A percentile compares a stretch with the other conserved stretches of the same genome.
phyloP scores from a whole-genome alignment of 805 yeast species.

The Metschnikowia vanudenii region DNA sequence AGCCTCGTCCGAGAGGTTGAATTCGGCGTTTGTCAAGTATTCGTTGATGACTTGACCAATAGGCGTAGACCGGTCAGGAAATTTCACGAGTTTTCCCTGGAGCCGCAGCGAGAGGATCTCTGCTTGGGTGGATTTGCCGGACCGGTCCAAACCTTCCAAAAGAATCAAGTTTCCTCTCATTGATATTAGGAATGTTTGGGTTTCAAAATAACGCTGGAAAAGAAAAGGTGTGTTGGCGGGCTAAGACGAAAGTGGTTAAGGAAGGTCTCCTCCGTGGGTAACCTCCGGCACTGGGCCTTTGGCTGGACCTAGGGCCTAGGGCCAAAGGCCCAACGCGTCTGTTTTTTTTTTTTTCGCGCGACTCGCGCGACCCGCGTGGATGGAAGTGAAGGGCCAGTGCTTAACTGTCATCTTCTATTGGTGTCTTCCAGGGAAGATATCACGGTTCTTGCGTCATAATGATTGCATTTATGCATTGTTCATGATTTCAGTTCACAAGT shows the following conservation, averaged over 20 bases:
- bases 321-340: no score
- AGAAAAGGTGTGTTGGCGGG: neutral
- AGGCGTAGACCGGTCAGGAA: constrained; percentile 83
- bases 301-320: neutral
- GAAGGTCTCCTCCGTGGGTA: no score
- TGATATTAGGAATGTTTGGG: neutral
- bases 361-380: no score
- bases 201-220: neutral
- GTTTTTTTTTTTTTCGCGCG: no score
- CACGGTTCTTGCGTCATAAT: no score
- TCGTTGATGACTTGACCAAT: constrained; percentile 77
- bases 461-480: no score
- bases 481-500: no score
- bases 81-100: constrained; percentile 53
- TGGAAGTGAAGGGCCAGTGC: no score
- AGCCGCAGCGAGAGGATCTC: constrained; percentile 30
- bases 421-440: no score
- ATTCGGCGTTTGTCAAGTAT: constrained; percentile 56
- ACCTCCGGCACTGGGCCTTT: no score
- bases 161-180: constrained; percentile 73
- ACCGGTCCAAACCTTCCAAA: constrained; percentile 90
- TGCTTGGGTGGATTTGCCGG: constrained; percentile 90
- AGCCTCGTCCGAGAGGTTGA: constrained; percentile 66
- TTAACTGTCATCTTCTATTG: no score
- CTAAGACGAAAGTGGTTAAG: no score